Evolutionary conservation across 805 yeast species (phyloP).

Genomic region (Metschnikowia henanensis): DNA sequence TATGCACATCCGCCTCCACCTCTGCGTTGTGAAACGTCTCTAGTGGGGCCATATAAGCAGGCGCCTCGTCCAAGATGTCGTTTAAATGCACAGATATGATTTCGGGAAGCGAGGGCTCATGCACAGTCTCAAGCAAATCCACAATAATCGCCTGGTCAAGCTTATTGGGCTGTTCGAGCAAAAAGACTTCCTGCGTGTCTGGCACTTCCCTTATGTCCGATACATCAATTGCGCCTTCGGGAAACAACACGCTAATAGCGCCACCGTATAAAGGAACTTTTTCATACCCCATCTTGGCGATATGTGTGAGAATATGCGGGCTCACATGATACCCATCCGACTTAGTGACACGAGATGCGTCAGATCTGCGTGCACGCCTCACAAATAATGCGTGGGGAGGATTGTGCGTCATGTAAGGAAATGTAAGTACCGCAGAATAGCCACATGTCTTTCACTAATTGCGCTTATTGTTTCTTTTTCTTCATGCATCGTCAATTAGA

Average conservation of each 20-base stretch:
- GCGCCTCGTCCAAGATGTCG: constrained; percentile 47
- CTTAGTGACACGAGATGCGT: neutral
- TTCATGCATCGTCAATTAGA: no score
- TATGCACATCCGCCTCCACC: constrained; percentile 15
- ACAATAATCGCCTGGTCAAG: constrained; percentile 58
- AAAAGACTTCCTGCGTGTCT: constrained; percentile 90
- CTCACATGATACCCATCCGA: no score
- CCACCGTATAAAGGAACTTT: constrained; percentile 56
- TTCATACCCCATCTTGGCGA: neutral
- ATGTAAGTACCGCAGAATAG: no score
- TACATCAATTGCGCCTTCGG: constrained; percentile 69
- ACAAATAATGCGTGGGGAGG: neutral
- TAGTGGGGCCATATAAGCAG: constrained; percentile 17
- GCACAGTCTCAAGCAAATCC: constrained; percentile 59
- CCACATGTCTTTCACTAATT: no score
- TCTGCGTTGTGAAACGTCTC: constrained; percentile 14
- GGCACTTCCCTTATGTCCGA: constrained; percentile 81
- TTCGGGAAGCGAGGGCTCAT: constrained; percentile 31
- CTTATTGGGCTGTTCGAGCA: constrained; percentile 38
- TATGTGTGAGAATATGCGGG: neutral
- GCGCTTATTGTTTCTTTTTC: no score
- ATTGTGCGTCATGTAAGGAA: no score
- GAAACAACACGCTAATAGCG: constrained; percentile 62
- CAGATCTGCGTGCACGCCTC: neutral
- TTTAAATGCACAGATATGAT: constrained; percentile 54